Evolutionary conservation across 2,329 filamentous ascomycete genomes (phyloP).

Genomic region (Exophiala lecanii-corni): DNA sequence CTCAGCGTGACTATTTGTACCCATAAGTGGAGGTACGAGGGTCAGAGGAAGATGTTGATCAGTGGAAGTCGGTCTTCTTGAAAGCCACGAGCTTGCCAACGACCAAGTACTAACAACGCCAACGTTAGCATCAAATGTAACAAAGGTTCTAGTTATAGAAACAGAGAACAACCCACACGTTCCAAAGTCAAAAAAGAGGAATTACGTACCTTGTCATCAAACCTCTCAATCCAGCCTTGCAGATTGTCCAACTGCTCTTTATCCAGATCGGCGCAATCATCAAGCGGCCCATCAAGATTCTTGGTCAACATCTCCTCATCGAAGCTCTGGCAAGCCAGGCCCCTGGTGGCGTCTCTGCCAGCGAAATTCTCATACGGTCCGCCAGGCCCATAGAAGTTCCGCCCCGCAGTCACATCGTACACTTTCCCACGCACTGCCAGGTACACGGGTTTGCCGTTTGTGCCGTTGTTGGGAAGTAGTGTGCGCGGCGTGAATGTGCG

Average conservation of each 20-base stretch:
- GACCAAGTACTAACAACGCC: conserved; percentile 64
- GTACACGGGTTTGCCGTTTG: conserved; percentile 69
- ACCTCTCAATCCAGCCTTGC: conserved; percentile 88
- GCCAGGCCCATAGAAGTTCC: conserved; percentile 93
- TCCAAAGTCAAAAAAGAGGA: too few relatives aligned
- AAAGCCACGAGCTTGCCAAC: conserved; percentile 74
- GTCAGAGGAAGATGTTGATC: too few relatives aligned
- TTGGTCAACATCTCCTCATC: conserved; percentile 93
- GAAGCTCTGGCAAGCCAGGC: conserved; percentile 86
- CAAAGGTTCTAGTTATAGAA: too few relatives aligned
- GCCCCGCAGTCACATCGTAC: conserved; percentile 81
- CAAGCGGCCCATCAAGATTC: conserved; percentile 78
- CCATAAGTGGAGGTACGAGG: too few relatives aligned
- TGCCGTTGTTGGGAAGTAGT: conserved; percentile 81
- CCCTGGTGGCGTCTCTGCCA: conserved; percentile 81
- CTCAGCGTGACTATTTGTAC: too few relatives aligned
- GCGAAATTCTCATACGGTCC: conserved; percentile 96
- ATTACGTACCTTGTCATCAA: conserved; percentile 68
- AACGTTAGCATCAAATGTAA: too few relatives aligned
- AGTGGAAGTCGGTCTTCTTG: conserved; percentile 44
- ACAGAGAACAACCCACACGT: too few relatives aligned
- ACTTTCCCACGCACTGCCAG: conserved; percentile 86
- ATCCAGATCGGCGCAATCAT: conserved; percentile 67
- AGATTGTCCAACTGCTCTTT: conserved; percentile 76
- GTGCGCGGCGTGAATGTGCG: conserved; percentile 79